Conservation (phyloP, 108 stramenopile genomes). For the Cafeteria roenbergensis region DNA sequence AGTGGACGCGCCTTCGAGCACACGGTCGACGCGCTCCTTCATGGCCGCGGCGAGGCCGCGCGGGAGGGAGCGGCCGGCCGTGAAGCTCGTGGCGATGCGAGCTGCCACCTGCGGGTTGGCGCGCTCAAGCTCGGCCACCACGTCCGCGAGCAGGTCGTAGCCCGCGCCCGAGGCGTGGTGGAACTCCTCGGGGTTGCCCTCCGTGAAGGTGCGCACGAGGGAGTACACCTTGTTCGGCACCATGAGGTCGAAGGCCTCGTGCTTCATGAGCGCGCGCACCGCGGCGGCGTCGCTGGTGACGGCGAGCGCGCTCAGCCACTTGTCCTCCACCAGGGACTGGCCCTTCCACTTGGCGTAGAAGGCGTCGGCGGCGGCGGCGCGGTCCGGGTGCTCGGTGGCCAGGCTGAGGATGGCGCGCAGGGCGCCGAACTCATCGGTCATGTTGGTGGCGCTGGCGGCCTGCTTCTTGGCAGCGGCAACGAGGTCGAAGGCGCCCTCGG, state of each 20-base stretch:
- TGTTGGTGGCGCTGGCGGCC: conserved; percentile 56
- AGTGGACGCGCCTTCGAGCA: too few species aligned
- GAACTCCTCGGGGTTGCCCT: conserved; percentile 59
- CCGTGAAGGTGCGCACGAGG: conserved; percentile 57
- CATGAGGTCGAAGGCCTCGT: conserved; percentile 71
- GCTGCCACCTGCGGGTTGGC: conserved; percentile 78
- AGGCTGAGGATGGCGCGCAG: conserved; percentile 53
- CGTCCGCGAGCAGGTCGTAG: conserved; percentile 69
- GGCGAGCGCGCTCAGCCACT: conserved; percentile 51
- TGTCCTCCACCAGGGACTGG: conserved; percentile 48
- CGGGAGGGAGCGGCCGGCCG: too few species aligned
- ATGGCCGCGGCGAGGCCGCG: conserved; percentile 58
- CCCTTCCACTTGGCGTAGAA: conserved; percentile 60
- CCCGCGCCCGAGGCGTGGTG: conserved; percentile 67
- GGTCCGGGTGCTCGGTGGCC: conserved; percentile 42
- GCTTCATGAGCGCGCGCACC: conserved; percentile 29
- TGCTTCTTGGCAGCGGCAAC: too few species aligned
- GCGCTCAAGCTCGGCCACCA: conserved; percentile 58
- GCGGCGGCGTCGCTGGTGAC: conserved; percentile 1
- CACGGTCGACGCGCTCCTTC: too few species aligned
- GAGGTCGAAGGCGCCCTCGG: conserved; percentile 49
- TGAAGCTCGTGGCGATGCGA: conserved; percentile 55
- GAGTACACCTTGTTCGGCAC: conserved; percentile 83
- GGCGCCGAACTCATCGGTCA: conserved; percentile 85
- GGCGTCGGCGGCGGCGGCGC: conserved; percentile 56